A percentile compares a stretch with the other conserved stretches of the same genome.
Conservation (phyloP, 192 early-diverging fungal species). For the Tieghemiomyces parasiticus region DNA sequence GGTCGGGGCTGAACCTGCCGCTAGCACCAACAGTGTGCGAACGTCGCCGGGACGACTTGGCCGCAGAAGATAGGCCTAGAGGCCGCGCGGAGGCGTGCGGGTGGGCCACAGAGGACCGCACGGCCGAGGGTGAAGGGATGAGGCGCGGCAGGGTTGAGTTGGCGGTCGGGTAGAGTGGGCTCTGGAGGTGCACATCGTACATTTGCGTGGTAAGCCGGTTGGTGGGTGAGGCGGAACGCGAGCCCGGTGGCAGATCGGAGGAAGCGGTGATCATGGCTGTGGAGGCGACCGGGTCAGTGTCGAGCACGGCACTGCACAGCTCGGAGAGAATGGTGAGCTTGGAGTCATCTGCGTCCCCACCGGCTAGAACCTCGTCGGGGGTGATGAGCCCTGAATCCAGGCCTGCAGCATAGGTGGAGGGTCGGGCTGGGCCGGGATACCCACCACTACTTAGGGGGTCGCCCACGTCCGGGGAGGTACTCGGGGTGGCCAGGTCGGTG, state of each 20-base stretch:
- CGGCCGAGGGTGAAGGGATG: slow-evolving; percentile 2
- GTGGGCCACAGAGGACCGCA: slow-evolving; percentile 9
- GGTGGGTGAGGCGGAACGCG: neutral
- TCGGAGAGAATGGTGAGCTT: slow-evolving; percentile 3
- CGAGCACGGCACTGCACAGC: slow-evolving; percentile 5
- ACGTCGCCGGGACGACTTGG: neutral
- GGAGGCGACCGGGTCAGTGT: neutral
- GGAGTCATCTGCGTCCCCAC: neutral
- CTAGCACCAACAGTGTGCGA: slow-evolving; percentile 3
- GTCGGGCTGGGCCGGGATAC: neutral
- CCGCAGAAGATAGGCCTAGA: slow-evolving; percentile 2
- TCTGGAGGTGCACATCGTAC: slow-evolving; percentile 4
- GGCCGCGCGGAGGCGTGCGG: neutral
- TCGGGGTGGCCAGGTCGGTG: slow-evolving; percentile 1
- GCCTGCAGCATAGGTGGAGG: neutral
- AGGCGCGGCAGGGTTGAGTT: neutral
- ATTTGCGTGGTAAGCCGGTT: slow-evolving; percentile 1
- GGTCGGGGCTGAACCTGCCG: neutral
- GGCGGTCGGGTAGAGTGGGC: slow-evolving; percentile 4
- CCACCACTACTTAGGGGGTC: neutral
- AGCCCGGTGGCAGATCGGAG: neutral
- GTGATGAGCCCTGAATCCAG: neutral
- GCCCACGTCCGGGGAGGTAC: neutral
- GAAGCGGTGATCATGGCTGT: neutral
- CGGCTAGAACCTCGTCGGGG: neutral